Conservation (phyloP, 2,329 filamentous ascomycete species). For the Arthrobotrys sinensis region DNA sequence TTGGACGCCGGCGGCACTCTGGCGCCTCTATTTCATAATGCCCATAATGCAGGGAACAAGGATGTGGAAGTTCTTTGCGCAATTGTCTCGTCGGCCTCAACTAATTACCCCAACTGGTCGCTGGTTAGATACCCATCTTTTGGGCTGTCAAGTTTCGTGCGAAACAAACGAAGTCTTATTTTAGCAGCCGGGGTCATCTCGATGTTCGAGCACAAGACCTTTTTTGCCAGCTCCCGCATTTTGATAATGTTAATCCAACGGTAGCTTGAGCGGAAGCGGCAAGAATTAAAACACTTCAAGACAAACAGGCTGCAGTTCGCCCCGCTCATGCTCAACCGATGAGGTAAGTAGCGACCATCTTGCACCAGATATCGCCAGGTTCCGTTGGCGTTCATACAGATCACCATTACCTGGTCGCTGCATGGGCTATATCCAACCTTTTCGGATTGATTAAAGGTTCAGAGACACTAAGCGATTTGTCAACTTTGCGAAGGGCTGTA, state of each 20-base stretch:
- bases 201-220: constrained; percentile 56
- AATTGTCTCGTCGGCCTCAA: constrained; percentile 59
- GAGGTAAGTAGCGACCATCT: constrained; percentile 55
- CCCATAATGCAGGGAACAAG: constrained; percentile 59
- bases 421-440: constrained; percentile 29
- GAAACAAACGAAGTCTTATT: constrained; percentile 61
- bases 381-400: constrained; percentile 34
- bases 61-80: constrained; percentile 61
- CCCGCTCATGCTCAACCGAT: constrained; percentile 43
- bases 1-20: constrained; percentile 55
- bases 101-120: constrained; percentile 59
- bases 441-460: constrained; percentile 37
- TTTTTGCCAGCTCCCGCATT: constrained; percentile 58
- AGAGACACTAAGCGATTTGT: constrained; percentile 57
- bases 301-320: constrained; percentile 55
- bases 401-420: constrained; percentile 42
- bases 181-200: constrained; percentile 58
- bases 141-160: constrained; percentile 61
- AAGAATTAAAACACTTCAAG: constrained; percentile 59
- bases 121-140: constrained; percentile 58
- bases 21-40: constrained; percentile 46
- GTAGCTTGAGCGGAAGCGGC: constrained; percentile 58
- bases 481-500: constrained; percentile 43
- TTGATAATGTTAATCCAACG: constrained; percentile 55
- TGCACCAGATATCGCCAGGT: constrained; percentile 39